Percentiles rank a stretch among this genome's conserved stretches.
These are phyloP conservation scores for Phaffia australis DNA, from an alignment of 768 basidiomycete species.

Conservation along the genomic window DNA sequence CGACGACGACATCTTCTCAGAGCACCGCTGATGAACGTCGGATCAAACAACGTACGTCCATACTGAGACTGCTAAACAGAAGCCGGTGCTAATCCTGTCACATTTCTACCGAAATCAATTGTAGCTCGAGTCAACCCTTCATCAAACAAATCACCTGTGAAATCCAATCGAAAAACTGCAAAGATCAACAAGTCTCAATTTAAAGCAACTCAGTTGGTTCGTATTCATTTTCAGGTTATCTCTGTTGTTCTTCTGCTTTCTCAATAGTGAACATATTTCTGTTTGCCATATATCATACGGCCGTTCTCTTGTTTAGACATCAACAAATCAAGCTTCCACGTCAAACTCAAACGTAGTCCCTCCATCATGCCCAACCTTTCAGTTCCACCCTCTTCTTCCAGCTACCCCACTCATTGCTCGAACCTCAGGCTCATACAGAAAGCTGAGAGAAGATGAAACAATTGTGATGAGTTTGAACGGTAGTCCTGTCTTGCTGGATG, in stretches of 20 bases:
- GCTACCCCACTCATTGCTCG: constrained; percentile 6
- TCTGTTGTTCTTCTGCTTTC: too few species aligned
- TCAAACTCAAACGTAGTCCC: neutral
- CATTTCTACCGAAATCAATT: neutral
- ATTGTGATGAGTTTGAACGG: constrained; percentile 21
- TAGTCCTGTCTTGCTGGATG: constrained; percentile 11
- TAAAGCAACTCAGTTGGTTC: neutral
- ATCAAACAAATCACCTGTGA: neutral
- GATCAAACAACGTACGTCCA: constrained; percentile 2
- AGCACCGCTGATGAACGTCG: neutral
- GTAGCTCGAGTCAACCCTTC: constrained; percentile 5
- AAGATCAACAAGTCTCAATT: neutral
- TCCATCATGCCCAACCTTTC: constrained; percentile 4
- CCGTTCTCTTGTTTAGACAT: too few species aligned
- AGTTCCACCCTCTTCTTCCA: constrained; percentile 15
- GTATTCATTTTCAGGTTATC: neutral
- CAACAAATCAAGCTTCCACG: neutral
- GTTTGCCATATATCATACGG: too few species aligned
- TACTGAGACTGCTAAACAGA: neutral
- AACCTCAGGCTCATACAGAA: neutral
- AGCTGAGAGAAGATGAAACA: constrained; percentile 10
- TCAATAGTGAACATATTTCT: too few species aligned
- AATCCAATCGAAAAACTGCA: neutral
- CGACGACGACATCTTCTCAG: constrained; percentile 5
- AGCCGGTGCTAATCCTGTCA: neutral